Evolutionary conservation across 2,329 filamentous ascomycete genomes (phyloP), one percentile per base, ranked within the genome.

Genomic region (Colletotrichum spaethianum): DNA sequence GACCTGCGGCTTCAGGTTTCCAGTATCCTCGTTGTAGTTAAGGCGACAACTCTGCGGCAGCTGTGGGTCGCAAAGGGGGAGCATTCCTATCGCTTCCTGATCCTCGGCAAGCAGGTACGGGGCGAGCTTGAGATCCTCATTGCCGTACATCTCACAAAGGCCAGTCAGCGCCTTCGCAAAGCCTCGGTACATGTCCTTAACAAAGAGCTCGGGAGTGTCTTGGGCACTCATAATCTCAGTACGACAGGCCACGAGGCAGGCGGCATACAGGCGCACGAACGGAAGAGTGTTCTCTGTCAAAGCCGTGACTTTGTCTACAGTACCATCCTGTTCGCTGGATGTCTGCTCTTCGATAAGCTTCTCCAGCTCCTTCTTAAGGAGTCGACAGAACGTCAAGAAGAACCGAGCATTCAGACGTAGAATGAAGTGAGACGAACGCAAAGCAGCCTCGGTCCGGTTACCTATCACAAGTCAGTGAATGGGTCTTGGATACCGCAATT

Each of bases 361-460:
- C 67, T 91, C 88, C 3, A 97, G 85, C 76, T 94, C 92, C n/a
- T 89, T 87, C 74, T 92, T 86, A 44, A 97, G 85, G 36, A 92
- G 84, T 63, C 92, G 91, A 56, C 95, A 88, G 40, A 98, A 86
- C 0, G 89, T 89, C 67, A 92, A 89, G 76, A 97, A 92, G 12
- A 93, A 94, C 63, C 92, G 92, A 59, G 94, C 86, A 77, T 97
- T 98, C 73, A 97, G 89, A 31, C 92, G 88, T 55, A 97, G 86
- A 71, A 93, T 91, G 77, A 92, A 95, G 71, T 89, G 86, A 75
- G 86, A 89, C 12, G 88, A 88, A 42, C 83, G 83, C 16, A 85
- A 85, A 40, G 80, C 80, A 48, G 81, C 78, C 18, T 82, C 76
- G 11, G 83, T 86, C 80, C 85, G 87, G 69, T 87, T 83, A 73